phyloP scores from a whole-genome alignment of 805 yeast species.

The Starmerella powellii region DNA sequence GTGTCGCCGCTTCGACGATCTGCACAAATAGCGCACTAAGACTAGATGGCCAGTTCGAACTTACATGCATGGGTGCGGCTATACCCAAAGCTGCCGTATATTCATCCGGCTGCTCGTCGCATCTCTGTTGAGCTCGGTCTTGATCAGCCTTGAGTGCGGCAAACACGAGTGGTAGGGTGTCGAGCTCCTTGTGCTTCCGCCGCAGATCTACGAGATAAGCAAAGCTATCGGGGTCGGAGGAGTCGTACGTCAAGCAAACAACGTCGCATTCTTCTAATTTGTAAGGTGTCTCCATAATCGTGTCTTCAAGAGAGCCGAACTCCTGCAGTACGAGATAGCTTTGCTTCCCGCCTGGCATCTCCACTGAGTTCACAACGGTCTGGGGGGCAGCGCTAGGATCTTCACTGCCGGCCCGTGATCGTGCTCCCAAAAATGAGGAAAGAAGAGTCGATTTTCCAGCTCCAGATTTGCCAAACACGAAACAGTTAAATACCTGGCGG shows the following conservation, averaged over 20 bases:
- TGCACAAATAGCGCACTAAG: conserved; percentile 74
- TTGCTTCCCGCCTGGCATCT: conserved; percentile 87
- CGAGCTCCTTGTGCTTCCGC: conserved; percentile 42
- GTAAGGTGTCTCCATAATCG: conserved; percentile 56
- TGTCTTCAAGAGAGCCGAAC: conserved; percentile 73
- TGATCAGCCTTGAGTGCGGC: conserved; percentile 92
- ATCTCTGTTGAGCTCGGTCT: conserved; percentile 89
- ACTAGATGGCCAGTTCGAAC: conserved; percentile 82
- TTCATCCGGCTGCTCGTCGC: conserved; percentile 75
- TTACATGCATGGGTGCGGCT: conserved; percentile 79
- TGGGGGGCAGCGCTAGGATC: conserved; percentile 35
- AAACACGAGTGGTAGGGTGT: conserved; percentile 66
- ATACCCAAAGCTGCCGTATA: conserved; percentile 55
- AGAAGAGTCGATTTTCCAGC: conserved; percentile 80
- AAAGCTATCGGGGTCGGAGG: conserved; percentile 92
- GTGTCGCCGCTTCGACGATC: conserved; percentile 74
- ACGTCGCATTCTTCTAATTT: conserved; percentile 82
- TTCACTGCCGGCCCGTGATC: background rate
- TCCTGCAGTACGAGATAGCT: conserved; percentile 86
- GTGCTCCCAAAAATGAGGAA: conserved; percentile 50
- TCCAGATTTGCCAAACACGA: conserved; percentile 69
- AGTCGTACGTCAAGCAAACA: conserved; percentile 78
- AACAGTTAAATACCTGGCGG: conserved; percentile 85
- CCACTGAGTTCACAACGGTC: conserved; percentile 83
- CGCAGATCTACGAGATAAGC: conserved; percentile 66